Evolutionary conservation across 805 yeast species (phyloP), one percentile per base, ranked within the genome.

Genomic region (Pichia gijzeniarum): DNA sequence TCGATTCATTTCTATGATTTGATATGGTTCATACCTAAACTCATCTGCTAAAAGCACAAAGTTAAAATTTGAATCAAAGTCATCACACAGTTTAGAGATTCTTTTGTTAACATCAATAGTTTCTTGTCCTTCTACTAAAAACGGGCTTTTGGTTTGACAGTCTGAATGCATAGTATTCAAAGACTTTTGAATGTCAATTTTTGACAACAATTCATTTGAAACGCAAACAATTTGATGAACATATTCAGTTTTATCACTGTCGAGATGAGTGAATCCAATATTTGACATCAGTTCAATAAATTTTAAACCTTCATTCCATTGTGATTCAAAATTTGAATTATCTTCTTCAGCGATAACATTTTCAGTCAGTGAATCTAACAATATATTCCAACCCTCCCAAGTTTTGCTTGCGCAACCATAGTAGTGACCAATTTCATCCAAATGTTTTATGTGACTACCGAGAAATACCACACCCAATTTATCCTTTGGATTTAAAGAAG

Each of bases 371-470:
- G 49, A 43, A 13, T 52, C 51, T 5, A 63, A 38, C 4, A 62
- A 28, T 5, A 43, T 35, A 4, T 45, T 16, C 67, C 67, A 63
- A 0, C 61, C 65, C 17, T 49, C 54, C 67, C 67, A 63, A 9
- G 37, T 27, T n/a, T 48, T 49, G 5, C 53, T 28, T 20, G 44
- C 53, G 41, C 62, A 59, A 1, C 67, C 66, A 45, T 63, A 63
- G 50, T 62, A 63, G 44, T 55, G 54, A 7, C 67, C 67, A 18
- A 62, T 21, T 4, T 12, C 5, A 10, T 35, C 17, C 2, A 34
- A 35, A 3, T 45, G 41, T 7, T 43, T 43, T 1, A 43, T 33
- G 21, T 48, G 47, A 27, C 50, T 52, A 6, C 61, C 62, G 13
- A 58, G 32, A 41, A 63, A 59, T 7, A 63, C 61, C 5, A 63